A percentile compares a stretch with the other conserved stretches of the same genome.
phyloP scores from a whole-genome alignment of 2,329 filamentous ascomycete species.

The Aureobasidium subglaciale region DNA sequence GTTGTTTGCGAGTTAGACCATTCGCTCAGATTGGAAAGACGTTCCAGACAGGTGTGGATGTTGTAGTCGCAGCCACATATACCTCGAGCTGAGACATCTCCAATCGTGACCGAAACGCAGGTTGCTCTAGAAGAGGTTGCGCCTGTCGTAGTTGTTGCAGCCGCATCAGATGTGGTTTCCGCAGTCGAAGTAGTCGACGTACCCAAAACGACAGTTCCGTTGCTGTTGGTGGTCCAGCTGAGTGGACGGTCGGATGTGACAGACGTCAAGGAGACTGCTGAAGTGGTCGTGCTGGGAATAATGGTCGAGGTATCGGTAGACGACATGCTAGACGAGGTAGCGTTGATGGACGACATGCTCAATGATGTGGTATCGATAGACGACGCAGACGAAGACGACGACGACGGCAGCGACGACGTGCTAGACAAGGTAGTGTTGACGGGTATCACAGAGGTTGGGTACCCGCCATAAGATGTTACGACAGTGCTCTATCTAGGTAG shows the following conservation, averaged over 20 bases:
- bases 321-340: background rate
- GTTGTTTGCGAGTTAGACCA: background rate
- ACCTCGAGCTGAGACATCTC: background rate
- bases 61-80: background rate
- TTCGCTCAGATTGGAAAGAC: conserved; percentile 1
- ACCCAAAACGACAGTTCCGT: background rate
- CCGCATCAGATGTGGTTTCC: background rate
- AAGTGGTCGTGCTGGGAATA: background rate
- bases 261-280: background rate
- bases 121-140: background rate
- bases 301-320: background rate
- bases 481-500: background rate
- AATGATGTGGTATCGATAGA: too few species aligned
- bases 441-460: background rate
- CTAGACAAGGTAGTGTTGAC: background rate
- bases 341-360: too few species aligned
- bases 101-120: background rate
- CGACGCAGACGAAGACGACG: too few species aligned
- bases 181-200: background rate
- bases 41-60: conserved; percentile 1
- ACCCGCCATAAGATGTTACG: background rate
- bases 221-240: background rate
- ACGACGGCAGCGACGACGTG: too few species aligned
- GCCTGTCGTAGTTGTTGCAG: background rate
- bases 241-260: background rate